These are phyloP conservation scores for Sclerotinia spermophila DNA, from an alignment of 2,329 filamentous ascomycete genomes.

Conservation along the genomic window DNA sequence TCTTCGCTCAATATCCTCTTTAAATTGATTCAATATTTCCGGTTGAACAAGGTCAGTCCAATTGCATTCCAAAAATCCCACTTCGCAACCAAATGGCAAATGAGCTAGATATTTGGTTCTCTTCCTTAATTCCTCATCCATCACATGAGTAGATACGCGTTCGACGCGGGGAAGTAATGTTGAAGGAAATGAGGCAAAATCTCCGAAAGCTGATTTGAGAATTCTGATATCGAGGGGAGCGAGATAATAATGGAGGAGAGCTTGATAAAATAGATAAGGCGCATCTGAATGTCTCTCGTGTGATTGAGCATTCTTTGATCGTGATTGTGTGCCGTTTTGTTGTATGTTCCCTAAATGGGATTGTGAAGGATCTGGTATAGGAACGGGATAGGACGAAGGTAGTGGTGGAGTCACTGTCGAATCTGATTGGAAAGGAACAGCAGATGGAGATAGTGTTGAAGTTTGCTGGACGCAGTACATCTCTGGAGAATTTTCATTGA, in stretches of 20 bases:
- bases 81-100: conserved; percentile 68
- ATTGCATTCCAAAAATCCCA: conserved; percentile 70
- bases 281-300: conserved; percentile 31
- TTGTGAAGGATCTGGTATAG: neutral
- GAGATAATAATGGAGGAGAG: conserved; percentile 67
- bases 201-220: conserved; percentile 65
- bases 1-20: conserved; percentile 58
- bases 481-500: conserved; percentile 45
- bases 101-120: conserved; percentile 68
- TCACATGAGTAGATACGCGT: conserved; percentile 65
- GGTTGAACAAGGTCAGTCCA: conserved; percentile 67
- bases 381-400: neutral
- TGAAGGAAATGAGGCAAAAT: conserved; percentile 63
- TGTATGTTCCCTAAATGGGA: neutral
- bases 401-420: neutral
- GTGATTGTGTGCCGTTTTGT: conserved; percentile 8
- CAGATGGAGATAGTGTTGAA: conserved; percentile 3
- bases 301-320: neutral
- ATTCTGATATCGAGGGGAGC: conserved; percentile 72
- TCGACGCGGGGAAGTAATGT: conserved; percentile 69
- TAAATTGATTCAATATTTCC: conserved; percentile 59
- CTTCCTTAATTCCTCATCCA: conserved; percentile 68
- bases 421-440: neutral
- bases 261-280: conserved; percentile 69
- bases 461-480: conserved; percentile 50